phyloP scores from a whole-genome alignment of 768 basidiomycete species.

The Mycena crocata region DNA sequence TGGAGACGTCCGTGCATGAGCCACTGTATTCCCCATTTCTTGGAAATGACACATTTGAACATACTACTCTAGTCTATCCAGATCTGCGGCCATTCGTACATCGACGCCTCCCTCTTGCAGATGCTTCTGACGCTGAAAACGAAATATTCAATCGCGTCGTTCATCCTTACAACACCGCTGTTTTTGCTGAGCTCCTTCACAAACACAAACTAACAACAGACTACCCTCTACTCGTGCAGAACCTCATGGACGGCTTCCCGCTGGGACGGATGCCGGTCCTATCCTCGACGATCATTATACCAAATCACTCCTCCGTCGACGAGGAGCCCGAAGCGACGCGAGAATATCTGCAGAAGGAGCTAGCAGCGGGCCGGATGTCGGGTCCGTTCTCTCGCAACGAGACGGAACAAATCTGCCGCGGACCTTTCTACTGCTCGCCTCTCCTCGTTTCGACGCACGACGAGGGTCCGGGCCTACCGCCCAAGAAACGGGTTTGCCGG shows the following conservation, averaged over 20 bases:
- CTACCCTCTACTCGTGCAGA: slow-evolving; percentile 46
- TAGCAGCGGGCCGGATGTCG: slow-evolving; percentile 18
- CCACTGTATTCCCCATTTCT: not conserved
- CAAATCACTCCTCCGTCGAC: slow-evolving; percentile 26
- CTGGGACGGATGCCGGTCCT: not conserved
- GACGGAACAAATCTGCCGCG: slow-evolving; percentile 31
- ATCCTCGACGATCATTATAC: slow-evolving; percentile 5
- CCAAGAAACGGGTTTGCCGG: slow-evolving; percentile 25
- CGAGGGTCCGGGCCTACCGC: not conserved
- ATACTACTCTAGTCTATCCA: not conserved
- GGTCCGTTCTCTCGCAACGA: slow-evolving; percentile 18
- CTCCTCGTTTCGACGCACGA: slow-evolving; percentile 28
- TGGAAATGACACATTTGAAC: not conserved
- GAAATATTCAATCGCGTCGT: slow-evolving; percentile 39
- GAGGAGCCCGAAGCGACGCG: slow-evolving; percentile 5
- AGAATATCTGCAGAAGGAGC: not conserved
- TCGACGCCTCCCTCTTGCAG: slow-evolving; percentile 26
- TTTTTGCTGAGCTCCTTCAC: slow-evolving; percentile 39
- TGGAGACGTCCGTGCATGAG: slow-evolving; percentile 8
- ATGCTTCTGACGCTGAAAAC: slow-evolving; percentile 13
- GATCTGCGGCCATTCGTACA: slow-evolving; percentile 36
- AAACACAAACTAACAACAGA: slow-evolving; percentile 32
- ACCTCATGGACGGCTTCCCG: slow-evolving; percentile 42
- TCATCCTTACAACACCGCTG: slow-evolving; percentile 45
- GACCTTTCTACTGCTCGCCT: slow-evolving; percentile 41